Base-by-base conservation (phyloP, 225 moss, liverwort and hornwort genomes). In the Neckera pumila region DNA sequence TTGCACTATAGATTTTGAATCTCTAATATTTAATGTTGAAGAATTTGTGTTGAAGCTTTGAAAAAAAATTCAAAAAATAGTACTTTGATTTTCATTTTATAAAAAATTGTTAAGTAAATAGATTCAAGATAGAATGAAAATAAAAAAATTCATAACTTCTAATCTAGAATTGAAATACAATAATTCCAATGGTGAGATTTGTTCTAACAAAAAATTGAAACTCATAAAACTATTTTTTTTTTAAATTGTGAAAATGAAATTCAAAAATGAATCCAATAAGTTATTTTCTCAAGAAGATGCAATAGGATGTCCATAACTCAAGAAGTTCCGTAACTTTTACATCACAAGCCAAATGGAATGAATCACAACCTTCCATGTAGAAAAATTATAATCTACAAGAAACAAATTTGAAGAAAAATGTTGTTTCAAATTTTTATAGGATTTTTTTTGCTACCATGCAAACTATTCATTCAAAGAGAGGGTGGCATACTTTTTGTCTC, bases 391-490 rank as follows among this genome's bases (percentile, higher is more conserved):
- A 12, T n/a, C 7, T 22, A 38, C 2, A 4, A 13, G 2, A 69
- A n/a, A 22, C 1, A 27, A 27, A 59, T 10, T 23, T 58, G 11
- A 11, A 47, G 8, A 47, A 47, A 47, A 7, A 17, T 22, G 4
- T 14, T 14, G 14, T 40, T 70, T 25, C 4, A 25, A 70, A 8
- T 25, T 70, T 38, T 70, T n/a, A 14, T 40, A 3, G 23, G 14
- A 1, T 38, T 38, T 13, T 23, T 22, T 14, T 14, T 8, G 8
- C 14, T 40, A 25, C 8, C 4, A 0, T 0, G 0, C 0, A 2
- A 14, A 25, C 3, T 23, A 0, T 11, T 13, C 13, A 31, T n/a
- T 23, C 14, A 5, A 70, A 4, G 8, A 25, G 14, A 40, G 5
- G 26, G 4, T 70, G 3, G 40, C 14, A 14, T 25, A 26, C 2